Evolutionary conservation across 768 basidiomycete genomes (phyloP).

Genomic region (Boletus rubropictus): DNA sequence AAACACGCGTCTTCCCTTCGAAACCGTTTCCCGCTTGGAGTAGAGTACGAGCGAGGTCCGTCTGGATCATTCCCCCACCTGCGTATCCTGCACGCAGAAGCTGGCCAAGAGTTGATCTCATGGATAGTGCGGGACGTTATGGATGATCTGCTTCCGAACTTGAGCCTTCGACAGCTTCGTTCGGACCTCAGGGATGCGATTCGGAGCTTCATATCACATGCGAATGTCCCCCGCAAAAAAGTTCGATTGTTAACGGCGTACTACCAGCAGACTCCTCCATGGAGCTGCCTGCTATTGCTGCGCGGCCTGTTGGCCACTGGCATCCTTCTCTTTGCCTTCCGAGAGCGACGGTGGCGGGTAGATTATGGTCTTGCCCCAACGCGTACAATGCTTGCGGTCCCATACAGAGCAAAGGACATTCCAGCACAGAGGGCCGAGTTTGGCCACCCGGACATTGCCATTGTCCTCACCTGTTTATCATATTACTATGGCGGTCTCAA

Average conservation of each 20-base stretch:
- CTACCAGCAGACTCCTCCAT: conserved; percentile 17
- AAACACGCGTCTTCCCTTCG: neutral
- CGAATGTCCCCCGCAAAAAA: no score
- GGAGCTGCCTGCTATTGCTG: conserved; percentile 37
- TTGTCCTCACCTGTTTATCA: conserved; percentile 41
- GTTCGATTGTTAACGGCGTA: neutral
- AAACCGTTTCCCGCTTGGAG: no score
- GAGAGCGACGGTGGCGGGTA: conserved; percentile 43
- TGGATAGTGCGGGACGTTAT: conserved; percentile 2
- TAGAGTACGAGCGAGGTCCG: neutral
- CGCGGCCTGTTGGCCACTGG: conserved; percentile 41
- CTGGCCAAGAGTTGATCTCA: neutral
- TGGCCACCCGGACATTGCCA: conserved; percentile 46
- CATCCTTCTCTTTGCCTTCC: conserved; percentile 36
- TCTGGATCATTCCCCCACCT: conserved; percentile 15
- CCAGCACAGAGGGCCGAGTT: conserved; percentile 45
- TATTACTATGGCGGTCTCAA: conserved; percentile 47
- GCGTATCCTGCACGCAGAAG: conserved; percentile 9
- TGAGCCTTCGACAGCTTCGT: conserved; percentile 10
- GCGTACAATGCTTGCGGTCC: conserved; percentile 45
- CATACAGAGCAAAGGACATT: conserved; percentile 49
- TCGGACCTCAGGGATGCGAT: neutral
- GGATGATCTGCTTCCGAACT: conserved; percentile 6
- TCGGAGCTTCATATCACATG: neutral
- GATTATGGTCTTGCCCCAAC: conserved; percentile 43